Conservation (phyloP, 208 protist species). For the Entamoeba histolytica region DNA sequence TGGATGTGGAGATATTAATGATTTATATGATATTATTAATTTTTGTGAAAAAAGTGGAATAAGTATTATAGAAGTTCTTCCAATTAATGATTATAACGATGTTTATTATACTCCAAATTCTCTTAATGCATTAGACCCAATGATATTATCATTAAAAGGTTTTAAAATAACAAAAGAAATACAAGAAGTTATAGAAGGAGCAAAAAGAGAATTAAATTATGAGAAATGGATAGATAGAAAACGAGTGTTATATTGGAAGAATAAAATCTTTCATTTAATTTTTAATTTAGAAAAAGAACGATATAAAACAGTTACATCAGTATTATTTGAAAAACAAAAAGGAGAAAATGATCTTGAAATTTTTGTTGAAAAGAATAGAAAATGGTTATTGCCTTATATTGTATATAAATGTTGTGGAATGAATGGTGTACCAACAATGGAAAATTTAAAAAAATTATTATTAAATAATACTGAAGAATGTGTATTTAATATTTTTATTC, state of each 20-base stretch:
- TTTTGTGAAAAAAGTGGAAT: neutral
- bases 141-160: neutral
- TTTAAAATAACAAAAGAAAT: neutral
- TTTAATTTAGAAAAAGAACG: neutral
- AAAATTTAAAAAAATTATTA: neutral
- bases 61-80: neutral
- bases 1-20: neutral
- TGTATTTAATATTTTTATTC: neutral
- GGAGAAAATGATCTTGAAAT: neutral
- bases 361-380: neutral
- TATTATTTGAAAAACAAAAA: neutral
- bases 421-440: neutral
- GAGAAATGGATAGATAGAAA: neutral
- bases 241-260: neutral
- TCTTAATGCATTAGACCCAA: neutral
- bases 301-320: neutral
- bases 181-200: neutral
- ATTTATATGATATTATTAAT: neutral
- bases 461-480: neutral
- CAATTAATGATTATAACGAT: neutral
- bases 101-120: neutral
- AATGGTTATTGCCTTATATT: neutral
- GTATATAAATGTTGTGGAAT: neutral
- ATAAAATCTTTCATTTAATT: neutral
- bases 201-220: neutral